phyloP scores from a whole-genome alignment of 2,329 filamentous ascomycete species.

The Alternaria hordeiaustralica region DNA sequence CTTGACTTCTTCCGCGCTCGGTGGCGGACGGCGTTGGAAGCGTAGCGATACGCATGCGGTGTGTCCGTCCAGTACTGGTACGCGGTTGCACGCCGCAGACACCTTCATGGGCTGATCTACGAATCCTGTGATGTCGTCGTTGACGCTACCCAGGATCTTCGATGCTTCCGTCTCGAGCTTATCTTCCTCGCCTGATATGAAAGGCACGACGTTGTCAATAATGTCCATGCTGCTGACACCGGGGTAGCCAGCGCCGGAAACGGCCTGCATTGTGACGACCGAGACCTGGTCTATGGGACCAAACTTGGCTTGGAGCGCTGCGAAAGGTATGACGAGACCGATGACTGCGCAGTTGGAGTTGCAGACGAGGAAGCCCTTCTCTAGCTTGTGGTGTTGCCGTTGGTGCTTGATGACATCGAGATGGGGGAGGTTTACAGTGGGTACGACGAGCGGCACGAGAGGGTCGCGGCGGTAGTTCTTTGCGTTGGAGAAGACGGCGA shows the following conservation, averaged over 20 bases:
- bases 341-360: constrained; percentile 99
- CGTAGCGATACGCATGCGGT: constrained; percentile 89
- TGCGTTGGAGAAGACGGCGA: constrained; percentile 95
- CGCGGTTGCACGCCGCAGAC: constrained; percentile 88
- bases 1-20: constrained; percentile 77
- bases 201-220: constrained; percentile 94
- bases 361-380: constrained; percentile 92
- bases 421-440: constrained; percentile 90
- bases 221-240: constrained; percentile 93
- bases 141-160: constrained; percentile 86
- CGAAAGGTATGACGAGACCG: constrained; percentile 92
- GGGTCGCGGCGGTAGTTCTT: constrained; percentile 96
- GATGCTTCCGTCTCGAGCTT: constrained; percentile 94
- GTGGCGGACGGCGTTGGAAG: constrained; percentile 77
- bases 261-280: constrained; percentile 93
- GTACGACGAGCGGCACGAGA: constrained; percentile 89
- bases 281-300: constrained; percentile 78
- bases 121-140: constrained; percentile 74
- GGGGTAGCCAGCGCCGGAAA: constrained; percentile 90
- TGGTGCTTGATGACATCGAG: constrained; percentile 90
- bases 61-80: constrained; percentile 94
- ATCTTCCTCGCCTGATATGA: constrained; percentile 91
- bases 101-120: constrained; percentile 79
- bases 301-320: constrained; percentile 84
- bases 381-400: constrained; percentile 71